Evolutionary conservation across 2,329 filamentous ascomycete genomes (phyloP), one percentile per base, ranked within the genome.

Genomic region (Neonectria coccinea): DNA sequence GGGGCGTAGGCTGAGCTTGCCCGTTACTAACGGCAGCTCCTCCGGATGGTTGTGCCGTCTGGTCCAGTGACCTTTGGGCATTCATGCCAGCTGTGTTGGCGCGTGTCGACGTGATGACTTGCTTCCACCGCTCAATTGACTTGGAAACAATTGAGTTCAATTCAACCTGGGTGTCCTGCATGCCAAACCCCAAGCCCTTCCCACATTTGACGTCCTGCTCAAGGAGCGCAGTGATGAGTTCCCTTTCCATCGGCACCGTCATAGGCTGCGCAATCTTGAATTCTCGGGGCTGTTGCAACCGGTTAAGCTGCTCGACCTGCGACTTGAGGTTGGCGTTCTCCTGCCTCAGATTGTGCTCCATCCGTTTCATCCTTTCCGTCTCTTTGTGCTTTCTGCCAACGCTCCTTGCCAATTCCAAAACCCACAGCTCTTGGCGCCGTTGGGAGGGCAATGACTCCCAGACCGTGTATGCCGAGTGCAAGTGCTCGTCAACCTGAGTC

Each of bases 401-500:
- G 31, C 84, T 82, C n/a, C 88, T 81, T 0, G 88, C 88, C 42
- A 91, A 78, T 73, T 90, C 88, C 39, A 91, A 74, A 5, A 83
- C 78, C 88, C 88, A 91, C 7, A 90, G 81, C 67, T 89, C 86
- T 27, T 82, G 82, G 56, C 86, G 85, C 22, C 86, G 83, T 39
- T 86, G 84, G 2, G 77, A 68, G 0, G 89, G 79, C 27, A 96
- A 82, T 2, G 83, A 82, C 56, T 87, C 87, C 94, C 94, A 98
- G 45, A 92, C 90, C 7, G 86, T 84, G 76, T 89, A 97, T 0
- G 92, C 89, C 14, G 90, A 88, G n/a, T 91, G 86, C 6, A 97
- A 78, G 76, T 98, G 95, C 62, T 91, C 86, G 44, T 87, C 83
- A 33, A 94, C 87, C 69, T 91, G 89, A 56, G 88, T 87, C 67